Evolutionary conservation across 1,284 basidiomycete species (phyloP).

Genomic region (Ceratobasidium sp.): DNA sequence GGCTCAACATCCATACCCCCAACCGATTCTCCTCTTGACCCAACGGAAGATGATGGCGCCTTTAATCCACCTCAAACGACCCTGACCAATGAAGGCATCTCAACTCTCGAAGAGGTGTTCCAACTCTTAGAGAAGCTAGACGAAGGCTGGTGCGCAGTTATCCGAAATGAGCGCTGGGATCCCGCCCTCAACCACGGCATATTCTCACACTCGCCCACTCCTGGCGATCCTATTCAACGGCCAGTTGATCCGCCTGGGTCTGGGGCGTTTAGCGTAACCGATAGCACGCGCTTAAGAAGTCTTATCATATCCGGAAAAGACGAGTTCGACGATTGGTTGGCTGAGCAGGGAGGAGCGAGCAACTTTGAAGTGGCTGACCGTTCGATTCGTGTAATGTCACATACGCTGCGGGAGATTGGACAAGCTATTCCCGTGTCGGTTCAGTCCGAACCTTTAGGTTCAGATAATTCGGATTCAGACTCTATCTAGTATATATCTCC

Average conservation of each 20-base stretch:
- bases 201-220: slow-evolving; percentile 5
- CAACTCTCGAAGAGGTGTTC: slow-evolving; percentile 31
- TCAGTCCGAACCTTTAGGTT: slow-evolving; percentile 9
- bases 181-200: slow-evolving; percentile 31
- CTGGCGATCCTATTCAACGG: background rate
- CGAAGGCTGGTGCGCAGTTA: slow-evolving; percentile 39
- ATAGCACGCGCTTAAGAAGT: slow-evolving; percentile 32
- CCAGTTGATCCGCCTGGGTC: background rate
- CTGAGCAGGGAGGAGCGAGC: slow-evolving; percentile 29
- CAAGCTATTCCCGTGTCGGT: background rate
- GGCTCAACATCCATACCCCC: background rate
- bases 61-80: background rate
- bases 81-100: slow-evolving; percentile 23
- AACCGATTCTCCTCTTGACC: background rate
- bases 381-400: slow-evolving; percentile 33
- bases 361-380: slow-evolving; percentile 25
- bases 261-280: slow-evolving; percentile 28
- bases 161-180: slow-evolving; percentile 39
- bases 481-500: background rate
- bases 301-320: slow-evolving; percentile 30
- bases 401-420: slow-evolving; percentile 19
- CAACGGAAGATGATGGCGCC: background rate
- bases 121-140: slow-evolving; percentile 17
- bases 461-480: slow-evolving; percentile 3
- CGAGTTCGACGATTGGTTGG: slow-evolving; percentile 43